phyloP scores from a whole-genome alignment of 169 alveolate species.

The Babesia gibsoni region DNA sequence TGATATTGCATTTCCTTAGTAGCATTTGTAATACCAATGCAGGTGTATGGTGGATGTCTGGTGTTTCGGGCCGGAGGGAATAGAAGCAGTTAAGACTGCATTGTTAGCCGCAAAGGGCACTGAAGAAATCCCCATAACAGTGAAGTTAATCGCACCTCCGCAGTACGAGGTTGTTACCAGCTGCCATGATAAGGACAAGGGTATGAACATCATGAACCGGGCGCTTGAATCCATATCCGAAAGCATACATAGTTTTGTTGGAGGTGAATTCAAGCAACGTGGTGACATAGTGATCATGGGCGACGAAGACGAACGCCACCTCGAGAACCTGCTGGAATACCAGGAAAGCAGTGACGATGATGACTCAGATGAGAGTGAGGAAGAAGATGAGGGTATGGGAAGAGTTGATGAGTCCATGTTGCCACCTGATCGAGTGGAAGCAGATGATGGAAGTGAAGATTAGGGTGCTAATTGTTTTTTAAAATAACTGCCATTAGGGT shows the following conservation, averaged over 20 bases:
- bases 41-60: constrained; percentile 91
- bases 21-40: constrained; percentile 21
- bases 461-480: no score
- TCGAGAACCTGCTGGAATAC: constrained; percentile 75
- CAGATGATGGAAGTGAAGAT: constrained; percentile 65
- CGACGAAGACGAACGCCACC: constrained; percentile 85
- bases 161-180: constrained; percentile 85
- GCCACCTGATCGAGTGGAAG: constrained; percentile 79
- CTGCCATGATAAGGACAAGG: constrained; percentile 88
- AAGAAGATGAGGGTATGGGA: constrained; percentile 88
- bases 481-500: no score
- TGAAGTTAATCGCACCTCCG: constrained; percentile 91
- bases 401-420: constrained; percentile 77
- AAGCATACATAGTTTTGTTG: constrained; percentile 76
- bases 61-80: constrained; percentile 94
- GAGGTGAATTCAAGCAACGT: constrained; percentile 88
- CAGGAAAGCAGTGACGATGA: constrained; percentile 78
- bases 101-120: constrained; percentile 76
- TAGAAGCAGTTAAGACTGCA: constrained; percentile 95
- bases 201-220: constrained; percentile 54
- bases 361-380: constrained; percentile 77
- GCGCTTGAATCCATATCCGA: constrained; percentile 81
- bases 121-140: constrained; percentile 68
- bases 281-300: constrained; percentile 86
- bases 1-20: no score